Evolutionary conservation across 1,139 yeast species (phyloP).

Genomic region (Scheffersomyces illinoinensis): DNA sequence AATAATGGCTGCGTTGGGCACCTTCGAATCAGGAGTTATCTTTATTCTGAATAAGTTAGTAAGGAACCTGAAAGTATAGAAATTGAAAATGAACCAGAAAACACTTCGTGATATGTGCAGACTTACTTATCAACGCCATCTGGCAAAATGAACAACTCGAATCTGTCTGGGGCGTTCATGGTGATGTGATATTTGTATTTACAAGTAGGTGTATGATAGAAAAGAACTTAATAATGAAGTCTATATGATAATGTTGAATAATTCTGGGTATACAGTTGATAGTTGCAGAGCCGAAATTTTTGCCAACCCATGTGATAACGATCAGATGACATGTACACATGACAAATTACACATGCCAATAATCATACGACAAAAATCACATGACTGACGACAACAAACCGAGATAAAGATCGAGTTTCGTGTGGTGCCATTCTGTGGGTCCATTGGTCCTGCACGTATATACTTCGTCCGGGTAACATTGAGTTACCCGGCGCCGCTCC

Average conservation of each 20-base stretch:
- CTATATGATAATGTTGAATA: neutral
- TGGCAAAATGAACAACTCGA: slow-evolving; percentile 93
- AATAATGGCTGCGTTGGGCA: slow-evolving; percentile 91
- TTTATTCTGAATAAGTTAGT: slow-evolving; percentile 52
- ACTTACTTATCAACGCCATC: slow-evolving; percentile 88
- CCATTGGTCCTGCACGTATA: neutral
- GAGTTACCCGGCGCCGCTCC: neutral
- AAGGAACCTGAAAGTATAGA: neutral
- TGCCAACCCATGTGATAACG: neutral
- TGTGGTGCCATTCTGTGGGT: neutral
- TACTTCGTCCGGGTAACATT: neutral
- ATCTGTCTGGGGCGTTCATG: slow-evolving; percentile 99
- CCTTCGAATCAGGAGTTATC: slow-evolving; percentile 90
- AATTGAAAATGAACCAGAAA: neutral
- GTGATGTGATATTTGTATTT: neutral
- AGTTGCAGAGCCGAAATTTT: neutral
- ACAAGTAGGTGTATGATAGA: neutral
- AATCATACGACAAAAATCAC: neutral
- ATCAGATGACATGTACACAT: neutral
- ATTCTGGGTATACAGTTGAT: neutral
- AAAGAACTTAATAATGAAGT: neutral
- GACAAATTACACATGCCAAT: neutral
- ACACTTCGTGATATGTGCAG: neutral
- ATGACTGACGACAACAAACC: neutral
- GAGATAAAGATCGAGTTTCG: neutral